These are phyloP conservation scores for Imleria badia DNA, from an alignment of 768 basidiomycete species.

Conservation along the genomic window DNA sequence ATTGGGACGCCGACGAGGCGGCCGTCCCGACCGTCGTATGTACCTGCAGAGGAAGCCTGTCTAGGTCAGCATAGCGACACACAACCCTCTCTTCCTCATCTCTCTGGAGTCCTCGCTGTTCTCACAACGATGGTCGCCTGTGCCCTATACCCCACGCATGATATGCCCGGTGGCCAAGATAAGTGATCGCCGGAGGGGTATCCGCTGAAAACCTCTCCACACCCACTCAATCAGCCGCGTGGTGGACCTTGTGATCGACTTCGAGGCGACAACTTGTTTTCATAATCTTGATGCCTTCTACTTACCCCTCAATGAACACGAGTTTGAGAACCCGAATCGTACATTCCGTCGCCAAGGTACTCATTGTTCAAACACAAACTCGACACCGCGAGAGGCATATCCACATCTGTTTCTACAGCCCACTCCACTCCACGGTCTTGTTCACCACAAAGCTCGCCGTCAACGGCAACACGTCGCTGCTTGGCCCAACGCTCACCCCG, in stretches of 20 bases:
- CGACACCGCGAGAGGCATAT: too few species aligned
- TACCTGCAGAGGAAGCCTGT: neutral
- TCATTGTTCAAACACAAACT: too few species aligned
- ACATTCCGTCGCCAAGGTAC: too few species aligned
- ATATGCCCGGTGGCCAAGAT: neutral
- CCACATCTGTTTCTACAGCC: too few species aligned
- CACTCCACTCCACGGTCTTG: too few species aligned
- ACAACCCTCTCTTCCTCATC: too few species aligned
- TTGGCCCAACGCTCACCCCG: too few species aligned
- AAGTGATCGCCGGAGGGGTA: neutral
- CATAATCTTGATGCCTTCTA: neutral
- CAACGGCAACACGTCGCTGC: too few species aligned
- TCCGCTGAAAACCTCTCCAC: neutral
- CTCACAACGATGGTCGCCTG: slow-evolving; percentile 2
- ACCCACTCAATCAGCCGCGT: neutral
- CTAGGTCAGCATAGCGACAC: neutral
- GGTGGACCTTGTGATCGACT: neutral
- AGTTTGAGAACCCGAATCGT: neutral
- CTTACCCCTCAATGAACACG: neutral
- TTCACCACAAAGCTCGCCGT: too few species aligned
- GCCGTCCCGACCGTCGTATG: too few species aligned
- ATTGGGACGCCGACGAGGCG: too few species aligned
- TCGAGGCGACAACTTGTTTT: neutral
- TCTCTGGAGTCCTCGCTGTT: neutral
- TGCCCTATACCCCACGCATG: neutral